These are phyloP conservation scores for Sporothrix sp. DNA, from an alignment of 2,329 filamentous ascomycete species.

Conservation along the genomic window DNA sequence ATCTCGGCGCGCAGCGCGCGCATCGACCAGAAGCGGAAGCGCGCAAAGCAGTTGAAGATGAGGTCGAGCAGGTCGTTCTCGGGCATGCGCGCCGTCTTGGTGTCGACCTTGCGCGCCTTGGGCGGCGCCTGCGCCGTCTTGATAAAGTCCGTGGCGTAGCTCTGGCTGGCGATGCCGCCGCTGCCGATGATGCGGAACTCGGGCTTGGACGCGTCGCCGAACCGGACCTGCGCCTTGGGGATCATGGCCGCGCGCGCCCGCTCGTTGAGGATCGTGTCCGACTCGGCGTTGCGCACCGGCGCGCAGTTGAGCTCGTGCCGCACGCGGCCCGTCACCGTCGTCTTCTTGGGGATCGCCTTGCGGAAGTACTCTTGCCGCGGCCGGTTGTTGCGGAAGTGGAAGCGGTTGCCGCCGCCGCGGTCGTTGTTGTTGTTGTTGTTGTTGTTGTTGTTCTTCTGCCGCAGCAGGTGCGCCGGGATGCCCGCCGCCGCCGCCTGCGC, in stretches of 20 bases:
- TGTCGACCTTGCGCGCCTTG: slow-evolving; percentile 56
- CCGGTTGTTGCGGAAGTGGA: slow-evolving; percentile 20
- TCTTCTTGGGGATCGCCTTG: slow-evolving; percentile 73
- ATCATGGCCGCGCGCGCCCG: slow-evolving; percentile 51
- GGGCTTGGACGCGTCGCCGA: slow-evolving; percentile 41
- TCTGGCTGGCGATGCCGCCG: slow-evolving; percentile 39
- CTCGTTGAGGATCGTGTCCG: slow-evolving; percentile 49
- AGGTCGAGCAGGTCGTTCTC: slow-evolving; percentile 79
- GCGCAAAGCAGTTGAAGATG: slow-evolving; percentile 73
- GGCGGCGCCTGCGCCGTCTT: slow-evolving; percentile 39
- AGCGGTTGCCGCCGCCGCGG: slow-evolving; percentile 21
- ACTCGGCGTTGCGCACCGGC: slow-evolving; percentile 62
- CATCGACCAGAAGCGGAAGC: slow-evolving; percentile 91
- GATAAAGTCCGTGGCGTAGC: slow-evolving; percentile 42
- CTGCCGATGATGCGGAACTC: slow-evolving; percentile 46
- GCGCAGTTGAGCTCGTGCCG: slow-evolving; percentile 67
- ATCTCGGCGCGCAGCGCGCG: slow-evolving; percentile 68
- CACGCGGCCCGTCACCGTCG: slow-evolving; percentile 61
- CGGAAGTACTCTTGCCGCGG: slow-evolving; percentile 46
- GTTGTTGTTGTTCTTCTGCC: slow-evolving; percentile 21
- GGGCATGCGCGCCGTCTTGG: slow-evolving; percentile 84
- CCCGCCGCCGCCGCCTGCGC: slow-evolving; percentile 48
- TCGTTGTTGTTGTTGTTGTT: slow-evolving; percentile 27
- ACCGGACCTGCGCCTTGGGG: slow-evolving; percentile 46
- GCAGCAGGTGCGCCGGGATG: slow-evolving; percentile 48